Conservation (phyloP, 495 filamentous ascomycete species). For the Trypethelium eluteriae region DNA sequence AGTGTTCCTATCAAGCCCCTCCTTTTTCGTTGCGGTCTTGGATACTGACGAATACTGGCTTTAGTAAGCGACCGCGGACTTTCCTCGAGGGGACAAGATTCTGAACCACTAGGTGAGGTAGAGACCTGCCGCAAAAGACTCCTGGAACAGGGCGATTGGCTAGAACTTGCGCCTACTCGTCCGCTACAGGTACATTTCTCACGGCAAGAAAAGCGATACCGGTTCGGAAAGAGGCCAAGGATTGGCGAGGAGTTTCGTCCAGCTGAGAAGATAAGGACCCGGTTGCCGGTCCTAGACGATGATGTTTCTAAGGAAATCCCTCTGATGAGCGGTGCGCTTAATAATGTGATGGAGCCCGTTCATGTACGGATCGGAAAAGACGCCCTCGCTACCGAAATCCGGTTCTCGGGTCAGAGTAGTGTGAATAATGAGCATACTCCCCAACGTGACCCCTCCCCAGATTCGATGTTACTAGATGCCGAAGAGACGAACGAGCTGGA, state of each 20-base stretch:
- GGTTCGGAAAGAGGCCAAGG: slow-evolving; percentile 34
- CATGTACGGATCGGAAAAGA: slow-evolving; percentile 31
- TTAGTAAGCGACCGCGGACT: neutral
- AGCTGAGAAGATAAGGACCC: neutral
- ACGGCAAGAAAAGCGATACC: slow-evolving; percentile 21
- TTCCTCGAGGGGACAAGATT: slow-evolving; percentile 2
- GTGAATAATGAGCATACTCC: slow-evolving; percentile 12
- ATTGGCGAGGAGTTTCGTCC: slow-evolving; percentile 14
- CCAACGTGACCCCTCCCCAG: slow-evolving; percentile 22
- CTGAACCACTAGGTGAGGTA: slow-evolving; percentile 18
- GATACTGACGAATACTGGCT: no score
- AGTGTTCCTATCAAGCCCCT: neutral
- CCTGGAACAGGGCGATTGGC: slow-evolving; percentile 31
- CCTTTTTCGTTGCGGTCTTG: no score
- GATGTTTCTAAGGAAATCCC: slow-evolving; percentile 9
- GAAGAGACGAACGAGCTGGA: slow-evolving; percentile 13
- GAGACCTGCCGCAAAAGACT: slow-evolving; percentile 27
- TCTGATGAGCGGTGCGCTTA: slow-evolving; percentile 24
- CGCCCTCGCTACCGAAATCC: slow-evolving; percentile 28
- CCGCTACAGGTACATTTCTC: slow-evolving; percentile 28
- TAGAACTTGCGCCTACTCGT: slow-evolving; percentile 23
- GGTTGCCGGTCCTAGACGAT: slow-evolving; percentile 10
- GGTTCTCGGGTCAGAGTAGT: slow-evolving; percentile 16
- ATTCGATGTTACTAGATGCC: slow-evolving; percentile 33
- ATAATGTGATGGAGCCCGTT: slow-evolving; percentile 16